These are phyloP conservation scores for Eucalyptus viminalis DNA, from an alignment of 345 rosid genomes.

Conservation along the genomic window DNA sequence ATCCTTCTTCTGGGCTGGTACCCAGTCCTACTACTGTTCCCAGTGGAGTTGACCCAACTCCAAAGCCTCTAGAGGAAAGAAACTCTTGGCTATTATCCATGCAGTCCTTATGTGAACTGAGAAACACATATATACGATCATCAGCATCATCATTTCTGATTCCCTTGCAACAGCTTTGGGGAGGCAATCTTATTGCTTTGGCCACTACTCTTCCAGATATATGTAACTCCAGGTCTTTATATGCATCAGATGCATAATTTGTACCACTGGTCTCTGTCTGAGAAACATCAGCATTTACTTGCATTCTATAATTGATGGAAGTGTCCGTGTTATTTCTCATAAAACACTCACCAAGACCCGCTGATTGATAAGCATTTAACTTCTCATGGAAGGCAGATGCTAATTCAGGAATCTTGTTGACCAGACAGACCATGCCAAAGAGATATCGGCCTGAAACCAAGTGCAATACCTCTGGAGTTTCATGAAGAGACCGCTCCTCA, in stretches of 20 bases:
- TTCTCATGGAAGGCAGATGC: constrained; percentile 25
- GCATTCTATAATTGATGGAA: constrained; percentile 10
- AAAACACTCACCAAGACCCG: constrained; percentile 1
- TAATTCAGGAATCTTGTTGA: constrained; percentile 30
- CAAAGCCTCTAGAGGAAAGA: constrained; percentile 4
- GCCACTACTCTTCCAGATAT: constrained; percentile 72
- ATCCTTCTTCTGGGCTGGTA: constrained; percentile 67
- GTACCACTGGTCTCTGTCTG: constrained; percentile 5
- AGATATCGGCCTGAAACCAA: constrained; percentile 89
- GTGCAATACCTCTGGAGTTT: constrained; percentile 69
- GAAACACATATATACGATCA: constrained; percentile 70
- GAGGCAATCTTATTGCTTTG: constrained; percentile 61
- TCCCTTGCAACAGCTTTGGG: constrained; percentile 23
- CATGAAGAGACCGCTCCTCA: constrained; percentile 82
- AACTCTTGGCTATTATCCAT: background rate
- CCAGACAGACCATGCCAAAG: constrained; percentile 83
- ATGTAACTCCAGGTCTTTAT: constrained; percentile 74
- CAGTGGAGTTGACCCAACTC: constrained; percentile 31
- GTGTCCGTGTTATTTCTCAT: background rate
- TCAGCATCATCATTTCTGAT: constrained; percentile 25
- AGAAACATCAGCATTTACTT: constrained; percentile 8
- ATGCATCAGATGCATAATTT: constrained; percentile 47
- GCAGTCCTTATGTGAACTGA: constrained; percentile 26
- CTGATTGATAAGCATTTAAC: constrained; percentile 22
- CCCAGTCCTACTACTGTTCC: constrained; percentile 71